A percentile compares a stretch with the other conserved stretches of the same genome.
Conservation (phyloP, 805 yeast species). For the Kodamaea restingae region DNA sequence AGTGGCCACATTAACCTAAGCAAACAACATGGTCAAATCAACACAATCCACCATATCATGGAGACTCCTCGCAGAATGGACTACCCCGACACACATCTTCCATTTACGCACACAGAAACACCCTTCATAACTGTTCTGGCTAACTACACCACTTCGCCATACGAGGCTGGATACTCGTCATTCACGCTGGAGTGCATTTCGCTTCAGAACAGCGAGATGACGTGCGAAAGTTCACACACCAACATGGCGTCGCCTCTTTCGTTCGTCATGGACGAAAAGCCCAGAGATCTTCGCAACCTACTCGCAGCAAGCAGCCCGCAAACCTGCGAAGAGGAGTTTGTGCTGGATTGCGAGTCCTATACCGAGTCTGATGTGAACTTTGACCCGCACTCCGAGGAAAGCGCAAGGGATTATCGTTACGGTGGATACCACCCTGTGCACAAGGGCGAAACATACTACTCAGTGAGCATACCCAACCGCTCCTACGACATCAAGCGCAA, state of each 20-base stretch:
- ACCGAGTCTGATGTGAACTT: constrained; percentile 25
- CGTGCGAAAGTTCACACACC: constrained; percentile 13
- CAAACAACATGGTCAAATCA: too few relatives aligned
- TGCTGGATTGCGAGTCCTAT: constrained; percentile 13
- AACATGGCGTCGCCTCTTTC: neutral
- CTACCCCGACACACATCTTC: neutral
- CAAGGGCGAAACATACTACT: constrained; percentile 51
- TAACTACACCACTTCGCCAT: constrained; percentile 4
- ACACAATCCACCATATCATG: too few relatives aligned
- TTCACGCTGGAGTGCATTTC: constrained; percentile 37
- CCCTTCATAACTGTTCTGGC: too few relatives aligned
- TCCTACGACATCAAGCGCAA: constrained; percentile 49
- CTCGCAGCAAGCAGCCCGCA: neutral
- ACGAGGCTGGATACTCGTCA: constrained; percentile 22
- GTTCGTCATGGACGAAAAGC: constrained; percentile 4
- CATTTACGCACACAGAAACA: neutral
- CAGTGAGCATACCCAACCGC: constrained; percentile 30
- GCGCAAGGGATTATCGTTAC: constrained; percentile 45
- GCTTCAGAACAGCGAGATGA: constrained; percentile 37
- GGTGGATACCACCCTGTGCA: constrained; percentile 67
- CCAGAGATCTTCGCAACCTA: constrained; percentile 4
- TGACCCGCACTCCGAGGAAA: constrained; percentile 43
- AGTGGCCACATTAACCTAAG: too few relatives aligned
- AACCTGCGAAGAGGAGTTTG: constrained; percentile 1
- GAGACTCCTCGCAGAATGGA: too few relatives aligned